Percentiles rank a stretch among this genome's conserved stretches.
Evolutionary conservation across 768 basidiomycete species (phyloP).

Genomic region (Pulveroboletus sp.): DNA sequence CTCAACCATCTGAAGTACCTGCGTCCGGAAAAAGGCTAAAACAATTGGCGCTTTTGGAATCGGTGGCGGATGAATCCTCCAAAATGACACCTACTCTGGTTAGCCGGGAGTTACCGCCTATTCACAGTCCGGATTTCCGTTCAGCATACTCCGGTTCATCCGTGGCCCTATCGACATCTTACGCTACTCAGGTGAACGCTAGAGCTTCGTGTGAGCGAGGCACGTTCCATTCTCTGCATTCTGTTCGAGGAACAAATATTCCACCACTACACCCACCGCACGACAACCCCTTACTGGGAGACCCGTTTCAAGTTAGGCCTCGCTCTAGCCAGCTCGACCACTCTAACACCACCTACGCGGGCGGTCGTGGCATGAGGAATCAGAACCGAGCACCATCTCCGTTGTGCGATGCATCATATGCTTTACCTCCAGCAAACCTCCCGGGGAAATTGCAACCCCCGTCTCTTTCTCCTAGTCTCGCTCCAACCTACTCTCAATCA

Average conservation of each 20-base stretch:
- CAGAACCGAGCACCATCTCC: conserved; percentile 16
- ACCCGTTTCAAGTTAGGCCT: conserved; percentile 46
- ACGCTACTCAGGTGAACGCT: conserved; percentile 16
- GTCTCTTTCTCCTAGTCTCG: conserved; percentile 15
- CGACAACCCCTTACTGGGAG: conserved; percentile 11
- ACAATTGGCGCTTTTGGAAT: conserved; percentile 69
- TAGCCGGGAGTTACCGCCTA: conserved; percentile 22
- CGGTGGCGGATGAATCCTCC: conserved; percentile 72
- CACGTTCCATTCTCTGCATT: conserved; percentile 2
- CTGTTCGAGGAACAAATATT: conserved; percentile 7
- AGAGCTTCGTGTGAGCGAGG: conserved; percentile 38
- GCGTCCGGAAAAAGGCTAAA: conserved; percentile 62
- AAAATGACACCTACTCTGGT: conserved; percentile 48
- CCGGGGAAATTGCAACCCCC: conserved; percentile 6
- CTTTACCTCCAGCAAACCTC: conserved; percentile 2
- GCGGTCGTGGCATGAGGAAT: conserved; percentile 12
- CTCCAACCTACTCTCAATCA: conserved; percentile 18
- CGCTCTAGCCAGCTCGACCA: conserved; percentile 46
- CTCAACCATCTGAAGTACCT: conserved; percentile 51
- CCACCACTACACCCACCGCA: conserved; percentile 1
- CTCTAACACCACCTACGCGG: conserved; percentile 17
- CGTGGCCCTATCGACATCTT: conserved; percentile 26
- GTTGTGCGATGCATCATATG: conserved; percentile 5
- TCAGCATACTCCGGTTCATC: conserved; percentile 19
- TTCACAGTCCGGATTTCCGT: conserved; percentile 2